A percentile compares a stretch with the other conserved stretches of the same genome.
These are phyloP conservation scores for Phylloboletellus chloephorus DNA, from an alignment of 1,284 basidiomycete genomes.

Conservation along the genomic window DNA sequence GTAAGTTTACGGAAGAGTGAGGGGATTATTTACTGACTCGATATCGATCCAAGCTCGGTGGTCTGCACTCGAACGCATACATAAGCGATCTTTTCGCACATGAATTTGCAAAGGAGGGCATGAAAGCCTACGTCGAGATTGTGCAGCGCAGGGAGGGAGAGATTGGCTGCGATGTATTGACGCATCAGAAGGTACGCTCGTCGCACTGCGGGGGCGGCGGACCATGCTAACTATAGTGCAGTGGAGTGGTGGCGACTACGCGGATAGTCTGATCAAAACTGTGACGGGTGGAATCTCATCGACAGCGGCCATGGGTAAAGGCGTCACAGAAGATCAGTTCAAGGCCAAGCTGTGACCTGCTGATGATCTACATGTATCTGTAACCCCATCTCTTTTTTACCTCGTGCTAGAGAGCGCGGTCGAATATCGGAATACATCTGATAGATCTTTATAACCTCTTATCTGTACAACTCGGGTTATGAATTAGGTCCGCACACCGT, in stretches of 20 bases:
- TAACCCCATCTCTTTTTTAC: conserved; percentile 9
- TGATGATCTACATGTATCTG: conserved; percentile 5
- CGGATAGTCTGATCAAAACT: conserved; percentile 88
- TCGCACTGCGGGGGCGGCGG: conserved; percentile 6
- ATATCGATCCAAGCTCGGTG: conserved; percentile 66
- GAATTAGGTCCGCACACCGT: not conserved
- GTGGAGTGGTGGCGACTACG: conserved; percentile 95
- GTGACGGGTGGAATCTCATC: conserved; percentile 94
- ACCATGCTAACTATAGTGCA: conserved; percentile 31
- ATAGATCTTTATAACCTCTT: conserved; percentile 8
- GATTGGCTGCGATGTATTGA: conserved; percentile 87
- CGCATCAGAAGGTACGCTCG: conserved; percentile 68
- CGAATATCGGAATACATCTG: conserved; percentile 1
- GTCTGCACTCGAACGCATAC: conserved; percentile 95
- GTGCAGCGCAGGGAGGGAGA: conserved; percentile 85
- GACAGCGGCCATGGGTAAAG: conserved; percentile 92
- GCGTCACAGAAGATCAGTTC: conserved; percentile 92
- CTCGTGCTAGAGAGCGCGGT: not conserved
- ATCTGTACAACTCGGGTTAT: not conserved
- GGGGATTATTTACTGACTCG: conserved; percentile 7
- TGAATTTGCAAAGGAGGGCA: conserved; percentile 84
- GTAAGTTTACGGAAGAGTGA: conserved; percentile 41
- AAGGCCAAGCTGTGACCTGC: conserved; percentile 46
- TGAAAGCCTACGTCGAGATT: conserved; percentile 87
- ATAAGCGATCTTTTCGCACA: conserved; percentile 92